These are phyloP conservation scores for Scheffersomyces amazonensis DNA, from an alignment of 805 yeast species.

Conservation along the genomic window DNA sequence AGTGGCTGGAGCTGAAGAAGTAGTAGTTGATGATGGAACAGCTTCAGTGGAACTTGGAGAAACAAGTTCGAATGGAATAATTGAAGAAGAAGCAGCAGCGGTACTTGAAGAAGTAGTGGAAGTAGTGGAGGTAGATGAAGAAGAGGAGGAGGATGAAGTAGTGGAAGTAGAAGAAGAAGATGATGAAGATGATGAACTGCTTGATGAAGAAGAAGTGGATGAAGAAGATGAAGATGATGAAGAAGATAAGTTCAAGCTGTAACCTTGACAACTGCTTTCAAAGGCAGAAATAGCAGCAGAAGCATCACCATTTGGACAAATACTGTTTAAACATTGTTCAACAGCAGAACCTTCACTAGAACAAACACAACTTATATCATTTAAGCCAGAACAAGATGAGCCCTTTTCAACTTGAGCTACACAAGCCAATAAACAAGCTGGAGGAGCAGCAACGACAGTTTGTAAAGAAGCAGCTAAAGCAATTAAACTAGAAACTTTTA, in stretches of 20 bases:
- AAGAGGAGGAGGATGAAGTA: conserved; percentile 2
- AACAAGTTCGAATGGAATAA: conserved; percentile 1
- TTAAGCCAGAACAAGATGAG: conserved; percentile 54
- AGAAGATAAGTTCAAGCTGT: conserved; percentile 25
- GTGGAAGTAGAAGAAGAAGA: conserved; percentile 24
- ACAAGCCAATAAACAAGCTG: conserved; percentile 91
- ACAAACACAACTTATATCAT: conserved; percentile 70
- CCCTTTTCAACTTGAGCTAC: conserved; percentile 67
- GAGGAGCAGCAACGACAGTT: conserved; percentile 67
- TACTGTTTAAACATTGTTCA: conserved; percentile 58
- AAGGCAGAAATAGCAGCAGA: conserved; percentile 61
- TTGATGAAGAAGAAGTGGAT: conserved; percentile 17
- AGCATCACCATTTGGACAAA: conserved; percentile 65
- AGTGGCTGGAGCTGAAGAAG: neutral
- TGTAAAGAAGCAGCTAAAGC: conserved; percentile 41
- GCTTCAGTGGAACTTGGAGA: conserved; percentile 8
- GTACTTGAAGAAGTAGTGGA: conserved; percentile 6
- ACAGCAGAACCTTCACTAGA: conserved; percentile 50
- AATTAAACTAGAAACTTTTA: conserved; percentile 20
- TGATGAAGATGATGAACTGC: conserved; percentile 30
- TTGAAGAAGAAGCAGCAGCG: conserved; percentile 4
- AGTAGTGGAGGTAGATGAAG: conserved; percentile 3
- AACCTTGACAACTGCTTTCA: conserved; percentile 48
- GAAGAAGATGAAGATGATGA: conserved; percentile 23
- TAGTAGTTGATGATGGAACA: conserved; percentile 5